These are phyloP conservation scores for Leishmania arabica DNA, from an alignment of 208 protist genomes.

Conservation along the genomic window DNA sequence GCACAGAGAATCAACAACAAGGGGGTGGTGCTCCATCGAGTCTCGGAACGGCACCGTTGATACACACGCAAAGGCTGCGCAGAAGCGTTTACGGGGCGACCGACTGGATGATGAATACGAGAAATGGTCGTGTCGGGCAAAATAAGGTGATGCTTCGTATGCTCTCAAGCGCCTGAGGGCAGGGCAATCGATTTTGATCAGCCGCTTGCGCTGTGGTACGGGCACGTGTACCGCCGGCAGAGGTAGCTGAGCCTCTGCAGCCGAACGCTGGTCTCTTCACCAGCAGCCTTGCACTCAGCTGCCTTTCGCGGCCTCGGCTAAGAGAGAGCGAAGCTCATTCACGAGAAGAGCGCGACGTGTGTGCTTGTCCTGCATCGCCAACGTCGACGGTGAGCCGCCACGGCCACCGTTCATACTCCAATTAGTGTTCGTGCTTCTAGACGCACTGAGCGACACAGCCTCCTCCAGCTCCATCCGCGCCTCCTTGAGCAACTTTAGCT, in stretches of 20 bases:
- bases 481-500: slow-evolving; percentile 72
- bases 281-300: not conserved
- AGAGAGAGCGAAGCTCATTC: slow-evolving; percentile 78
- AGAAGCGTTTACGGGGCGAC: not conserved
- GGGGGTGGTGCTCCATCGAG: not conserved
- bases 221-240: not conserved
- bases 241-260: no score
- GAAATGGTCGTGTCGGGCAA: not conserved
- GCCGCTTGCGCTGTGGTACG: not conserved
- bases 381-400: slow-evolving; percentile 1
- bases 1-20: not conserved
- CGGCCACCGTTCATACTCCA: not conserved
- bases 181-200: no score
- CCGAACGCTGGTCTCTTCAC: not conserved
- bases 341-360: slow-evolving; percentile 72
- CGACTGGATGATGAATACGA: not conserved
- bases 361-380: slow-evolving; percentile 19
- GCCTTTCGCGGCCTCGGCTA: slow-evolving; percentile 43
- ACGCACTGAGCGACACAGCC: not conserved
- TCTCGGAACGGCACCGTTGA: not conserved
- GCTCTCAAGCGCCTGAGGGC: not conserved
- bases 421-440: not conserved
- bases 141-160: not conserved
- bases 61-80: not conserved
- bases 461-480: slow-evolving; percentile 51